Base-by-base conservation (phyloP, 345 rosid species). In the Fremontodendron californicum region DNA sequence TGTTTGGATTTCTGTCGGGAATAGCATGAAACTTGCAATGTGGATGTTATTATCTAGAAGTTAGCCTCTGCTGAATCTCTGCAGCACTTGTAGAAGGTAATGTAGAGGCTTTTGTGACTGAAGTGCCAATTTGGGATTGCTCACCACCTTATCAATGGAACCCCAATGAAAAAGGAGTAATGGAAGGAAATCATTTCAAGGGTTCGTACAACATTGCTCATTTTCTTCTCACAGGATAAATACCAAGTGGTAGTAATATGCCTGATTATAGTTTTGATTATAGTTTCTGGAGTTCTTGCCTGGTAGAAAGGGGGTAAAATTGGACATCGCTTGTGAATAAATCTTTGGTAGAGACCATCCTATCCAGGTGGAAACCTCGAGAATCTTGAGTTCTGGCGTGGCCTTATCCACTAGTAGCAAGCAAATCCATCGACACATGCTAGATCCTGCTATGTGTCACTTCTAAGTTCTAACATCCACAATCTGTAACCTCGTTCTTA, bases 351-450 rank as follows among this genome's bases (percentile, higher is more conserved):
- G 81, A 85, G 80, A 19, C 83, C 83, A 78, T 46, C 74, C 87
- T 85, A 84, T 86, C 88, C 82, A 29, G 57, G n/a, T n/a, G n/a
- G 35, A 70, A 70, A 51, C 15, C 62, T 37, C 42, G 29, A 15
- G 84, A 81, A 79, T 87, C 85, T 61, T 58, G 40, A 75, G 45
- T 21, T 71, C 79, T 21, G 84, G 80, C 79, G 87, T 86, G 85
- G 81, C 87, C 89, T 86, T 86, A 87, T 89, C 89, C 86, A 73
- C 9, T 74, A 11, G 52, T 48, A 21, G 16, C 78, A 21, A 40
- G 1, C 71, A 40, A 52, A 72, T 80, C 80, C 79, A 71, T 33
- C 35, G 1, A 61, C 62, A 64, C n/a, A 6, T 6, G 42, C 35
- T 4, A 74, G 61, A 75, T 13, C 75, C 45, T 64, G 40, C 27